These are phyloP conservation scores for Geotrichum citri-aurantii DNA, from an alignment of 1,139 yeast species.

Conservation along the genomic window DNA sequence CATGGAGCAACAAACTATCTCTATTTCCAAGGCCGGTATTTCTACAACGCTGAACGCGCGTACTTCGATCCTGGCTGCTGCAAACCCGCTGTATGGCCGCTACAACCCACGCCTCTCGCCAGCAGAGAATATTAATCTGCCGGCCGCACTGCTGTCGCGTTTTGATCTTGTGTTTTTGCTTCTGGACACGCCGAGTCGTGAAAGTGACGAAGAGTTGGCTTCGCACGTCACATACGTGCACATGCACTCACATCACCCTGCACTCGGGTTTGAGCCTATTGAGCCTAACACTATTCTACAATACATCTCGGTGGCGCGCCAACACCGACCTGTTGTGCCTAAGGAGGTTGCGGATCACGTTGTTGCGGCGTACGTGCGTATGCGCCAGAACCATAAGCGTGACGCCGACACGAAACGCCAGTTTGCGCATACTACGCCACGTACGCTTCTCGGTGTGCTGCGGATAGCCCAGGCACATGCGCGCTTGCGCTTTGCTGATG, in stretches of 20 bases:
- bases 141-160: slow-evolving; percentile 93
- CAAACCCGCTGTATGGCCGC: slow-evolving; percentile 94
- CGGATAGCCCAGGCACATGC: slow-evolving; percentile 95
- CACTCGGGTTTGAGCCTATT: slow-evolving; percentile 65
- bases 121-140: slow-evolving; percentile 89
- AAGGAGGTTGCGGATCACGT: slow-evolving; percentile 82
- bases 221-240: slow-evolving; percentile 93
- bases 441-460: slow-evolving; percentile 85
- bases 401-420: slow-evolving; percentile 74
- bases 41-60: slow-evolving; percentile 95
- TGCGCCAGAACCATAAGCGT: slow-evolving; percentile 84
- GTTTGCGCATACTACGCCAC: slow-evolving; percentile 89
- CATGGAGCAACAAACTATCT: slow-evolving; percentile 98
- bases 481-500: slow-evolving; percentile 71
- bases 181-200: slow-evolving; percentile 77
- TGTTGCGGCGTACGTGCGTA: slow-evolving; percentile 77
- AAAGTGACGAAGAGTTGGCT: slow-evolving; percentile 80
- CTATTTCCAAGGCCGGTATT: slow-evolving; percentile 96
- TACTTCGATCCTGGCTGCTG: slow-evolving; percentile 94
- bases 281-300: slow-evolving; percentile 80
- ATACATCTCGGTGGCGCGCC: slow-evolving; percentile 80
- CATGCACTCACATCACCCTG: slow-evolving; percentile 86
- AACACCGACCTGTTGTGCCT: slow-evolving; percentile 82
- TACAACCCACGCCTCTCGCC: slow-evolving; percentile 89
- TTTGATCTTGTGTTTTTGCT: slow-evolving; percentile 86